Evolutionary conservation across 441 rosid genomes (phyloP).

Genomic region (Erysimum cheiri): DNA sequence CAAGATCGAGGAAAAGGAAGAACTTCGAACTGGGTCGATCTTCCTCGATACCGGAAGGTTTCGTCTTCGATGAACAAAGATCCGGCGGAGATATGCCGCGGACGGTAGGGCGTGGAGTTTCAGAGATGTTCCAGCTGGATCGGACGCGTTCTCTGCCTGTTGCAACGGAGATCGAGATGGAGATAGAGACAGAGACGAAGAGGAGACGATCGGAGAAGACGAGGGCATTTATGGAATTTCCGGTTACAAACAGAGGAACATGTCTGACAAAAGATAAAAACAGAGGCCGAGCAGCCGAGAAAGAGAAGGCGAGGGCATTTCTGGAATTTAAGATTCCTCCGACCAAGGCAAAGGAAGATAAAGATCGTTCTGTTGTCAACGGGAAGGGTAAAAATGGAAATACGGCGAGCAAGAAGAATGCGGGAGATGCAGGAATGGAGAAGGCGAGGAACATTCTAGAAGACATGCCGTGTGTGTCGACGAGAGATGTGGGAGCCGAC

Average conservation of each 20-base stretch:
- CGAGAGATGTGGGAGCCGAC: constrained; percentile 51
- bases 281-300: not conserved
- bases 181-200: constrained; percentile 69
- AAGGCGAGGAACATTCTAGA: constrained; percentile 48
- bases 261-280: not conserved
- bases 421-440: constrained; percentile 46
- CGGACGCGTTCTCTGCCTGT: constrained; percentile 77
- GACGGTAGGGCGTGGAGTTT: constrained; percentile 13
- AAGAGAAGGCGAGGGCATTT: constrained; percentile 10
- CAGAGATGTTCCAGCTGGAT: constrained; percentile 38
- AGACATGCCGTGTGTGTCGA: constrained; percentile 51
- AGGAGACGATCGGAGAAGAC: constrained; percentile 77
- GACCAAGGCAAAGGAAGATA: not conserved
- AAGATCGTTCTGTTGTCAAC: not conserved
- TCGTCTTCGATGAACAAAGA: constrained; percentile 30
- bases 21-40: constrained; percentile 51
- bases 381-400: constrained; percentile 41
- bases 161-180: constrained; percentile 52
- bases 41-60: constrained; percentile 72
- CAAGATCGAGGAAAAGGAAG: constrained; percentile 55
- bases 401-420: constrained; percentile 24
- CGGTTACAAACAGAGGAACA: not conserved
- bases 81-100: constrained; percentile 8
- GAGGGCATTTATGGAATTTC: constrained; percentile 41
- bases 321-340: constrained; percentile 13